Conservation (phyloP, 1,139 yeast species). For the Pichia sp. region DNA sequence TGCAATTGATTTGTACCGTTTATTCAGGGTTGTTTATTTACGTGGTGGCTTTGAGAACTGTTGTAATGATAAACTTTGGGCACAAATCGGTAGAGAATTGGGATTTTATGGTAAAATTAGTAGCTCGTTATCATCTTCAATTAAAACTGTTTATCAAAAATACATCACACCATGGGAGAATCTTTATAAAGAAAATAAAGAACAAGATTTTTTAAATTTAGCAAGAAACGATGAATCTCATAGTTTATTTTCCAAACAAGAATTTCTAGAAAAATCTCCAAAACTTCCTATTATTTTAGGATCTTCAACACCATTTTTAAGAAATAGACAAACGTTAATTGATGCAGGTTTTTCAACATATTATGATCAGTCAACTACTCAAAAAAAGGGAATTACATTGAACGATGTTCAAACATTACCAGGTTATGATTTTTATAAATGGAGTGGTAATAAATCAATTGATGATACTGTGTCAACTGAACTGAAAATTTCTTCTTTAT, state of each 20-base stretch:
- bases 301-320: constrained; percentile 39
- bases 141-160: constrained; percentile 51
- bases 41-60: constrained; percentile 56
- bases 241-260: constrained; percentile 1
- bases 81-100: constrained; percentile 65
- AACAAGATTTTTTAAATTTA: constrained; percentile 8
- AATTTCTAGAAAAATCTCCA: neutral
- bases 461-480: constrained; percentile 37
- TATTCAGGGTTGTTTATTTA: constrained; percentile 45
- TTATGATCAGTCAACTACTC: constrained; percentile 34
- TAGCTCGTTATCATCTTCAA: constrained; percentile 65
- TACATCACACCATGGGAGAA: constrained; percentile 27
- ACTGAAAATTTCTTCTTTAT: constrained; percentile 37
- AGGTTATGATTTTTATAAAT: constrained; percentile 33
- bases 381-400: constrained; percentile 30
- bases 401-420: constrained; percentile 29
- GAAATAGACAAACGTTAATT: constrained; percentile 41
- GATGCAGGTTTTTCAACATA: constrained; percentile 47
- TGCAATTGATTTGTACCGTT: constrained; percentile 47
- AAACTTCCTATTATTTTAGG: constrained; percentile 29
- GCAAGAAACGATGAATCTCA: constrained; percentile 12
- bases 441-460: constrained; percentile 33
- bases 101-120: constrained; percentile 67
- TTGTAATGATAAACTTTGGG: constrained; percentile 54
- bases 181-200: neutral